These are phyloP conservation scores for Clavaria fumosa DNA, from an alignment of 768 basidiomycete species.

Conservation along the genomic window DNA sequence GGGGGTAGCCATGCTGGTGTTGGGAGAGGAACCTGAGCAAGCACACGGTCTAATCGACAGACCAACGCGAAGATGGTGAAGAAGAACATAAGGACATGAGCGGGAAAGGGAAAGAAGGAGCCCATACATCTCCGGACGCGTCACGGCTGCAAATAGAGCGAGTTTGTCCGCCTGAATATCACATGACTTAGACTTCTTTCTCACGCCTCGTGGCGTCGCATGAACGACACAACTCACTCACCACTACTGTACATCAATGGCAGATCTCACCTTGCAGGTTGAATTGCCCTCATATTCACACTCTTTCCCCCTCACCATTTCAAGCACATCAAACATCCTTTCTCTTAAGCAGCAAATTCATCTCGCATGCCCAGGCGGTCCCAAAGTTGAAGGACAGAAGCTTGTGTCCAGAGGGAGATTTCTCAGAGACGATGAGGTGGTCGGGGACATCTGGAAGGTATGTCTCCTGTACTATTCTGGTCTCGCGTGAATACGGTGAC, in stretches of 20 bases:
- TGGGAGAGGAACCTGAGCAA: conserved; percentile 49
- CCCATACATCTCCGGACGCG: too few relatives aligned
- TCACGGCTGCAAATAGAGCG: too few relatives aligned
- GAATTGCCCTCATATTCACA: conserved; percentile 64
- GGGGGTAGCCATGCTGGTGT: conserved; percentile 52
- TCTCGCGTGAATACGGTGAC: too few relatives aligned
- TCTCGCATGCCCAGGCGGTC: conserved; percentile 43
- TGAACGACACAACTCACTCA: too few relatives aligned
- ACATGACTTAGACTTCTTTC: too few relatives aligned
- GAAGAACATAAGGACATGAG: too few relatives aligned
- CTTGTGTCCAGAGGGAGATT: conserved; percentile 63
- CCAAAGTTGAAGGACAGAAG: conserved; percentile 55
- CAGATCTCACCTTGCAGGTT: conserved; percentile 37
- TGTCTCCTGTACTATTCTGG: conserved; percentile 10
- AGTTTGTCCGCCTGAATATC: too few relatives aligned
- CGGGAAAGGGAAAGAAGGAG: too few relatives aligned
- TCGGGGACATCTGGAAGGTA: conserved; percentile 60
- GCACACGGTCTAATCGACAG: too few relatives aligned
- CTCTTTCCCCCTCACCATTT: conserved; percentile 44
- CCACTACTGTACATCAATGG: too few relatives aligned
- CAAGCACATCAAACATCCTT: conserved; percentile 31
- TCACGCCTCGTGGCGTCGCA: too few relatives aligned
- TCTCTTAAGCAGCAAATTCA: conserved; percentile 58
- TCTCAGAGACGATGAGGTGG: conserved; percentile 46
- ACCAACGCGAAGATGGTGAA: too few relatives aligned